phyloP scores from a whole-genome alignment of 169 alveolate species.

The Toxoplasma gondii region DNA sequence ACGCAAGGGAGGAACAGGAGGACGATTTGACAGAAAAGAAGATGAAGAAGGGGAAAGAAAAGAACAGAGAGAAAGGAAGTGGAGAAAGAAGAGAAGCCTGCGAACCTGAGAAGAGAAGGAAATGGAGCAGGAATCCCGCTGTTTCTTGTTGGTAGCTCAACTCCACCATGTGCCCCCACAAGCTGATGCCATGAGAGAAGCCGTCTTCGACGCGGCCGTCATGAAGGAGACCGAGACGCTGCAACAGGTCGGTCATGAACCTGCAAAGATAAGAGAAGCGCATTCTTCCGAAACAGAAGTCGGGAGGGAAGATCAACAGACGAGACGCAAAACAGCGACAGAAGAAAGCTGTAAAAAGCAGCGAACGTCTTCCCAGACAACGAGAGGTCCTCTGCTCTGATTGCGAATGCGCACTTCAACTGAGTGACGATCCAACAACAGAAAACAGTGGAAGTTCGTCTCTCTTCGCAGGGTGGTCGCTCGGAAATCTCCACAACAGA shows the following conservation, averaged over 20 bases:
- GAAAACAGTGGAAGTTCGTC: no score
- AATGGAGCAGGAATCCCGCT: slow-evolving; percentile 15
- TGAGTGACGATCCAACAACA: no score
- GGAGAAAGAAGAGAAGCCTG: no score
- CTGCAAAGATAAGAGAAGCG: background rate
- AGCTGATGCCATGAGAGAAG: background rate
- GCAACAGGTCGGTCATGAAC: slow-evolving; percentile 30
- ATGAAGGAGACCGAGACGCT: slow-evolving; percentile 18
- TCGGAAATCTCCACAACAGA: no score
- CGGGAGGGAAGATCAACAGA: background rate
- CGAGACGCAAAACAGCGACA: background rate
- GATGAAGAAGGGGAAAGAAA: no score
- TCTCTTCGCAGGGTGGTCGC: no score
- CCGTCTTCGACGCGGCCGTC: background rate
- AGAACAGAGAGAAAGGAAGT: no score
- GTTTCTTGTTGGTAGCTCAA: slow-evolving; percentile 11
- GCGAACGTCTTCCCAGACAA: no score
- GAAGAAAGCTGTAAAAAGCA: background rate
- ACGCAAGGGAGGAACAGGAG: no score
- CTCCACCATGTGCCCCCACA: slow-evolving; percentile 18
- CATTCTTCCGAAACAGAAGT: background rate
- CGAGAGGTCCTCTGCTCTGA: no score
- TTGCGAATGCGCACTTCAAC: no score
- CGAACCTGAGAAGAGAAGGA: slow-evolving; percentile 26
- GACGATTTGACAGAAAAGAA: no score